Percentiles rank a stretch among this genome's conserved stretches.
phyloP scores from a whole-genome alignment of 2,329 filamentous ascomycete species.

The Diaporthe caulivora region DNA sequence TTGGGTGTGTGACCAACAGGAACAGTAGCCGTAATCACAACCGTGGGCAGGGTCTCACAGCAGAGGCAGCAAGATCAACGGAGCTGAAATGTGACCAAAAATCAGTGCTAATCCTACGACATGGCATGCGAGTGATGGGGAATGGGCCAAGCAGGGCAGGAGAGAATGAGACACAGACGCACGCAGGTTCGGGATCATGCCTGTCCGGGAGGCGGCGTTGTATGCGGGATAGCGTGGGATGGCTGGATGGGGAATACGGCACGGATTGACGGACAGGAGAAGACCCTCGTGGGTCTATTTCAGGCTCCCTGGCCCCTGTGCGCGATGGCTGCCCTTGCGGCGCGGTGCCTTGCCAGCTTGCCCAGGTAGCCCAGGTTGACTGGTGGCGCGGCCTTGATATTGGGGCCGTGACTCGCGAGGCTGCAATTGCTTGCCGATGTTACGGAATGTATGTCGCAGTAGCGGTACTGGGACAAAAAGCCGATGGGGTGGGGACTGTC shows the following conservation, averaged over 20 bases:
- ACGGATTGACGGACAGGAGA: not conserved
- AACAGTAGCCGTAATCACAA: not conserved
- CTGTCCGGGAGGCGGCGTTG: constrained; percentile 29
- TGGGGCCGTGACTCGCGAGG: constrained; percentile 28
- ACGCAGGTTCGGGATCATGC: constrained; percentile 29
- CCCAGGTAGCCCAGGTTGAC: not conserved
- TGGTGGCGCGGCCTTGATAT: not conserved
- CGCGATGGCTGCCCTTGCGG: not conserved
- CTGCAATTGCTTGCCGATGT: not conserved
- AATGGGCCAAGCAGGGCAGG: constrained; percentile 7
- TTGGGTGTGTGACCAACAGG: constrained; percentile 8
- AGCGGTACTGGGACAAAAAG: constrained; percentile 3
- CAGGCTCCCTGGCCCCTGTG: not conserved
- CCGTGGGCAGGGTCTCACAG: constrained; percentile 19
- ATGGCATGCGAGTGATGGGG: constrained; percentile 3
- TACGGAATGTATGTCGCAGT: not conserved
- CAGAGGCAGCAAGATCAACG: not conserved
- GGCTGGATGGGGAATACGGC: constrained; percentile 18
- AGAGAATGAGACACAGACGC: constrained; percentile 28
- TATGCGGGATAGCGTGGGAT: constrained; percentile 13
- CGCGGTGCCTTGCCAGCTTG: not conserved
- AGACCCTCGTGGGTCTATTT: constrained; percentile 26
- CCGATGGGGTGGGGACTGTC: constrained; percentile 5
- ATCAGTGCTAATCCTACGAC: constrained; percentile 9
- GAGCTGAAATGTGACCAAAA: constrained; percentile 29